These are phyloP conservation scores for Aspergillus unguis DNA, from an alignment of 2,329 filamentous ascomycete species.

Conservation along the genomic window DNA sequence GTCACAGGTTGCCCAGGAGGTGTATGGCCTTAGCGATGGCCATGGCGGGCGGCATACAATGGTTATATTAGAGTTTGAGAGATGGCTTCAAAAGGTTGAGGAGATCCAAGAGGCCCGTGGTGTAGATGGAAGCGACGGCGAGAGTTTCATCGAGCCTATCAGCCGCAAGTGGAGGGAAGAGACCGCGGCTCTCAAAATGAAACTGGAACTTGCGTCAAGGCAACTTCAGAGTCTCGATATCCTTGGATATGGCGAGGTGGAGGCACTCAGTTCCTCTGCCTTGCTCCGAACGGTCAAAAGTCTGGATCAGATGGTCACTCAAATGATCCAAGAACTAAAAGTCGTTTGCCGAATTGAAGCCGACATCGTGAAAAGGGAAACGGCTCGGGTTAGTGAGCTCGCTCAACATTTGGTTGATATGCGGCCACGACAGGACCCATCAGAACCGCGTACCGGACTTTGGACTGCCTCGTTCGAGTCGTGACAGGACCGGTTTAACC, in stretches of 20 bases:
- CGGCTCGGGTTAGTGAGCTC: slow-evolving; percentile 29
- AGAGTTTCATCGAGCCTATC: slow-evolving; percentile 36
- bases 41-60: slow-evolving; percentile 29
- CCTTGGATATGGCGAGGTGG: slow-evolving; percentile 25
- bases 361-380: slow-evolving; percentile 35
- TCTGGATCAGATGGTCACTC: slow-evolving; percentile 28
- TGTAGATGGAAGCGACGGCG: slow-evolving; percentile 10
- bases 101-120: slow-evolving; percentile 23
- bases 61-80: slow-evolving; percentile 33
- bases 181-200: slow-evolving; percentile 26
- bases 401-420: slow-evolving; percentile 24
- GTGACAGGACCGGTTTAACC: slow-evolving; percentile 6
- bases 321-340: slow-evolving; percentile 39
- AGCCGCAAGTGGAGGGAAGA: slow-evolving; percentile 35
- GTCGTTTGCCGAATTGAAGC: slow-evolving; percentile 35
- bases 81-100: slow-evolving; percentile 33
- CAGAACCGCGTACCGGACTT: slow-evolving; percentile 20
- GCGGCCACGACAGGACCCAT: not conserved
- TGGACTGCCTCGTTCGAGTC: slow-evolving; percentile 24
- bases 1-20: slow-evolving; percentile 39
- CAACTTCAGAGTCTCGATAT: slow-evolving; percentile 39
- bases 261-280: slow-evolving; percentile 27
- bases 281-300: slow-evolving; percentile 28
- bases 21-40: slow-evolving; percentile 31
- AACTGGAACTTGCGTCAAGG: slow-evolving; percentile 34